Conservation (phyloP, 75 land plant species). For the Sequoiadendron giganteum region DNA sequence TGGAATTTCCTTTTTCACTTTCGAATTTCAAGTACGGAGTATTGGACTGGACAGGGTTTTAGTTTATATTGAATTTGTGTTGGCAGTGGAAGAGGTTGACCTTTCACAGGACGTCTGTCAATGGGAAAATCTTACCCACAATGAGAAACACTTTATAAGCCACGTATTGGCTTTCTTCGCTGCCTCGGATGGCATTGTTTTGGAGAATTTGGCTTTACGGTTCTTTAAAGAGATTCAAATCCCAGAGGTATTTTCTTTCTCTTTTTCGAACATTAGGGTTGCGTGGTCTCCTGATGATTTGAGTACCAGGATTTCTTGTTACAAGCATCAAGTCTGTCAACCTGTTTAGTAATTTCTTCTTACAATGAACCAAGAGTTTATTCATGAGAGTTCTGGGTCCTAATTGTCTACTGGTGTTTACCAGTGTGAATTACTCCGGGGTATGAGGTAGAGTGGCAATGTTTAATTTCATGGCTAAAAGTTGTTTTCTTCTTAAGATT, state of each 20-base stretch:
- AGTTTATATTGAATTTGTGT: background rate
- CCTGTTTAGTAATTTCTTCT: background rate
- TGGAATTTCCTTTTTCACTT: background rate
- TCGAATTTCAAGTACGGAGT: background rate
- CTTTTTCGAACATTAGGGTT: background rate
- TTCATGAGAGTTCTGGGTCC: background rate
- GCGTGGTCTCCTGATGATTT: background rate
- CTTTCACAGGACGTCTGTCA: constrained; percentile 45
- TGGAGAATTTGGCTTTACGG: constrained; percentile 75
- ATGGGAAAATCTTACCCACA: constrained; percentile 43
- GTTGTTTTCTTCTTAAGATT: background rate
- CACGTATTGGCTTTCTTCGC: constrained; percentile 86
- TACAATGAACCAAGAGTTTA: background rate
- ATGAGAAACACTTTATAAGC: constrained; percentile 65
- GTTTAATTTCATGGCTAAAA: background rate
- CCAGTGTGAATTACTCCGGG: background rate
- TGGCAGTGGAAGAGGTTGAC: constrained; percentile 58
- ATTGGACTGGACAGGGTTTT: background rate
- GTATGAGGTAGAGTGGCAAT: background rate
- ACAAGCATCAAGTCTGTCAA: too few species aligned
- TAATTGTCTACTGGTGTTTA: background rate
- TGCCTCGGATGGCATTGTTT: constrained; percentile 84
- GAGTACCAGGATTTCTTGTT: background rate
- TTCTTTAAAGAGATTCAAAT: constrained; percentile 77
- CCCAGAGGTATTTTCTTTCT: constrained; percentile 50